Percentiles rank a stretch among this genome's conserved stretches.
These are phyloP conservation scores for Smallanthus sonchifolius DNA, from an alignment of 129 eudicot genomes.

Conservation along the genomic window DNA sequence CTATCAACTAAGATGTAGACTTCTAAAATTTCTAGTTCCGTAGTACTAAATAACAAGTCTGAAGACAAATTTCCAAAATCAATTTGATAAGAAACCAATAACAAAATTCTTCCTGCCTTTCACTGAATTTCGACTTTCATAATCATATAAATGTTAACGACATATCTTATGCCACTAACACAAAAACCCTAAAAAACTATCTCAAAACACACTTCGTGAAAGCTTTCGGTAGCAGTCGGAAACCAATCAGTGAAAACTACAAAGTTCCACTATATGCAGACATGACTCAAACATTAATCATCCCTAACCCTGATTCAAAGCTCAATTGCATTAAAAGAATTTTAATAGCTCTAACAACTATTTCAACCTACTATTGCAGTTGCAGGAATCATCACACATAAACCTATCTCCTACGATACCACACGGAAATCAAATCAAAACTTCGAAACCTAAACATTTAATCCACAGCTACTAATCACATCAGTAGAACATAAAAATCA, in stretches of 20 bases:
- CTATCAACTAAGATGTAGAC: neutral
- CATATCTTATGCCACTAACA: neutral
- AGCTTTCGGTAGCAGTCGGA: neutral
- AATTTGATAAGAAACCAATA: neutral
- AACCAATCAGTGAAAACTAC: neutral
- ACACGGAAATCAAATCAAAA: neutral
- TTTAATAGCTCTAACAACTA: neutral
- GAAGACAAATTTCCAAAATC: neutral
- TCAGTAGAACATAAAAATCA: neutral
- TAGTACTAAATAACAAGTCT: neutral
- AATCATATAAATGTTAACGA: neutral
- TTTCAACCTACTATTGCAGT: constrained; percentile 4
- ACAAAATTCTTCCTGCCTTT: neutral
- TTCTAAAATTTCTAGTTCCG: neutral
- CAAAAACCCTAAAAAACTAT: neutral
- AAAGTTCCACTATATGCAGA: neutral
- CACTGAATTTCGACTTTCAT: neutral
- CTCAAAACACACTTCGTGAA: neutral
- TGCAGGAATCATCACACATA: neutral
- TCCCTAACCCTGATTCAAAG: neutral
- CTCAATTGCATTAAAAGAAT: neutral
- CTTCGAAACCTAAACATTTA: neutral
- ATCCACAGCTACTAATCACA: neutral
- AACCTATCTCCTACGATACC: neutral
- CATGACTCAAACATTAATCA: neutral